Conservation (phyloP, 2,329 filamentous ascomycete species). For the Aureobasidium zeae region DNA sequence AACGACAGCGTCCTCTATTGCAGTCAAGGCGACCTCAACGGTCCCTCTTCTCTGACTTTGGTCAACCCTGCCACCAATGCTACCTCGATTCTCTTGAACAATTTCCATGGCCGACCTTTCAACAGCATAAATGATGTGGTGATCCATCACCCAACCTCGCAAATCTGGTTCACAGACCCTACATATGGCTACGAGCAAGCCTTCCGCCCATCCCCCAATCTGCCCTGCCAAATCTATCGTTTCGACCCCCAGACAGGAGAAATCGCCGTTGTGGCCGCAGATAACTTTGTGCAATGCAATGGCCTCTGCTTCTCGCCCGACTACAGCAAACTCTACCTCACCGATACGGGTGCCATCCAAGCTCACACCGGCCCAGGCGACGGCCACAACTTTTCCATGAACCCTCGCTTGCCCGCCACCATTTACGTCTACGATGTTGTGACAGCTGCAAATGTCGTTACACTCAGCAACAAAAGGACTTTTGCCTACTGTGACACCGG, state of each 20-base stretch:
- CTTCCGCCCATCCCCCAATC: constrained; percentile 45
- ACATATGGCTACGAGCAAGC: constrained; percentile 51
- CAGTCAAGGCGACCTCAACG: constrained; percentile 18
- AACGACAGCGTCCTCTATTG: constrained; percentile 20
- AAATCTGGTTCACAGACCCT: constrained; percentile 57
- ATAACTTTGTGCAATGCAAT: constrained; percentile 49
- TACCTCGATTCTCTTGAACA: constrained; percentile 39
- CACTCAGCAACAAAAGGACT: constrained; percentile 26
- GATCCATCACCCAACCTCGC: constrained; percentile 43
- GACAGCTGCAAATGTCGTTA: constrained; percentile 23
- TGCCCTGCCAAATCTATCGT: constrained; percentile 52
- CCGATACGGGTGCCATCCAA: constrained; percentile 46
- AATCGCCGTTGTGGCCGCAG: constrained; percentile 47
- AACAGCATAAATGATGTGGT: constrained; percentile 50
- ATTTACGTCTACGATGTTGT: constrained; percentile 32
- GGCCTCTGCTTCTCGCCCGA: constrained; percentile 50
- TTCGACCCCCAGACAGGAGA: constrained; percentile 43
- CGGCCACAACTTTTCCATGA: constrained; percentile 21
- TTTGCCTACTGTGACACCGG: constrained; percentile 48
- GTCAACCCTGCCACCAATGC: constrained; percentile 15
- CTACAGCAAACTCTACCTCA: constrained; percentile 45
- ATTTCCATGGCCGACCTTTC: constrained; percentile 52
- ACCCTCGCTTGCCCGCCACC: constrained; percentile 30
- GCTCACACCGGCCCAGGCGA: constrained; percentile 20
- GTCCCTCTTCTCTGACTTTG: constrained; percentile 17